These are phyloP conservation scores for Aureobasidium sp. DNA, from an alignment of 2,329 filamentous ascomycete species.

Conservation along the genomic window DNA sequence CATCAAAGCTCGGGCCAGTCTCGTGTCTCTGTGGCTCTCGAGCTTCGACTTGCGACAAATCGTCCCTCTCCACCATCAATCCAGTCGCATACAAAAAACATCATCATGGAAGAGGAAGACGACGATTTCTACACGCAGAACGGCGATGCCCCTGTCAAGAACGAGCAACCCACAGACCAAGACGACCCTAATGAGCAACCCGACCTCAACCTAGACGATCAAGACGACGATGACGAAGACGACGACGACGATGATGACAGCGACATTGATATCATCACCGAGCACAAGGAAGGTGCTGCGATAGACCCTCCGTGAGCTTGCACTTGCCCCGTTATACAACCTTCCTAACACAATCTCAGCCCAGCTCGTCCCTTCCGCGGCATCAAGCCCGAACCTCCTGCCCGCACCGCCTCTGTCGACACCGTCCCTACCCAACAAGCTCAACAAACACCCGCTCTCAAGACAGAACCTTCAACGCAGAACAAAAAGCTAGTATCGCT, in stretches of 20 bases:
- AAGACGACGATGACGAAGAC: slow-evolving; percentile 34
- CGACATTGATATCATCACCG: slow-evolving; percentile 48
- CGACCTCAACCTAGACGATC: slow-evolving; percentile 37
- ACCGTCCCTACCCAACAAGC: slow-evolving; percentile 25
- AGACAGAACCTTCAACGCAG: slow-evolving; percentile 16
- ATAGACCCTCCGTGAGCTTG: slow-evolving; percentile 30
- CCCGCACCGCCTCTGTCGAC: slow-evolving; percentile 21
- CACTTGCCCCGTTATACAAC: neutral
- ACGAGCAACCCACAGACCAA: slow-evolving; percentile 22
- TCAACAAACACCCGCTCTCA: slow-evolving; percentile 28
- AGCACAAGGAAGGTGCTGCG: slow-evolving; percentile 36
- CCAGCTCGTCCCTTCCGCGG: slow-evolving; percentile 20
- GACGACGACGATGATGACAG: slow-evolving; percentile 31
- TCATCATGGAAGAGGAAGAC: slow-evolving; percentile 45
- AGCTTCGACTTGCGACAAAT: neutral
- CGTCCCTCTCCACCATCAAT: neutral
- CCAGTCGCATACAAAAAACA: neutral
- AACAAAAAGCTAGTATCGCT: slow-evolving; percentile 12
- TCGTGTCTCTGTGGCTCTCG: neutral
- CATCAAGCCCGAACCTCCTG: slow-evolving; percentile 21
- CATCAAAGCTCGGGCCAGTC: neutral
- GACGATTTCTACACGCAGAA: slow-evolving; percentile 42
- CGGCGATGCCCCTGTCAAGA: slow-evolving; percentile 16
- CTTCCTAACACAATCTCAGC: neutral
- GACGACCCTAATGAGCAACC: slow-evolving; percentile 33